Base-by-base conservation (phyloP, 163 green algal species). In the Chlorella variabilis region DNA sequence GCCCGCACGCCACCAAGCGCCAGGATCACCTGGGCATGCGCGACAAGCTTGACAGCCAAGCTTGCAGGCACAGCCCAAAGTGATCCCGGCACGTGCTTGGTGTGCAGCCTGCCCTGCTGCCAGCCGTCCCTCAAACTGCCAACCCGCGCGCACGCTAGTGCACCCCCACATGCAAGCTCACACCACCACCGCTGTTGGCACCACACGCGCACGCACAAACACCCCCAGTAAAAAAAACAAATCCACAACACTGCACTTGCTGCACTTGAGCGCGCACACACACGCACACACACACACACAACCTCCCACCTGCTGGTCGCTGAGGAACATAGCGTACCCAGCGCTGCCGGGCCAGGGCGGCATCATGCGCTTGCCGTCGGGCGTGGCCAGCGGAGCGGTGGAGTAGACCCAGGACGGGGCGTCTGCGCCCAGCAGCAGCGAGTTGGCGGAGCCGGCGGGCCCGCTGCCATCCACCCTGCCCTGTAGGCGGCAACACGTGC, bases 331-430 rank as follows among this genome's bases (percentile, higher is more conserved):
- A 6, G 91, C 92, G 73, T 97, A 92, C 27, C 93, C 94, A 0
- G 86, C 90, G n/a, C 79, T 80, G 18, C 91, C 92, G 0, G 93
- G 84, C 2, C 38, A 74, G 11, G 94, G 92, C 20, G 71, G 48
- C 15, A 80, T 39, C 71, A 95, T 69, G 2, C 91, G 90, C 54
- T 65, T 80, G 58, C 91, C 91, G 65, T 95, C 84, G 15, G 77
- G 49, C 41, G 86, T 62, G 8, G 88, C 83, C 9, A 98, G 85
- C 0, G 94, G 94, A 0, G 91, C 93, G 20, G 80, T 91, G 59
- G 90, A 95, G 85, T 95, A 95, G 38, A 94, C 85, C 87, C 88
- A 97, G 33, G 87, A 67, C 0, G 93, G 93, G 1, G 88, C 49
- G 62, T 91, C 89, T 33, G 82, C 87, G 27, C 90, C 91, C 56